phyloP scores from a whole-genome alignment of 768 basidiomycete genomes.

The Lactifluus hygrophoroides region DNA sequence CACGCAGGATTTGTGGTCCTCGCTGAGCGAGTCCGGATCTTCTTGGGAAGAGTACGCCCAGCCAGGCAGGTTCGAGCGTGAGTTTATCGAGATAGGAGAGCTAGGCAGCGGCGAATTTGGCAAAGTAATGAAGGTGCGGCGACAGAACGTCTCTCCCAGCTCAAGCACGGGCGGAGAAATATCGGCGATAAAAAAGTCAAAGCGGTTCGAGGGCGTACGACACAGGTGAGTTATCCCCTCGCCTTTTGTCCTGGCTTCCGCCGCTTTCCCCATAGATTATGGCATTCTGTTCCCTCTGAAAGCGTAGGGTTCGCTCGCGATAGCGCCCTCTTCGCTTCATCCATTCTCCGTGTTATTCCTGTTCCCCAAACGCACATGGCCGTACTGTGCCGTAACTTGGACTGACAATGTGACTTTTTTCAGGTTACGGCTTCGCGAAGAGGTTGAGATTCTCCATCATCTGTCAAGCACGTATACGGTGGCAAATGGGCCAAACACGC shows the following conservation, averaged over 20 bases:
- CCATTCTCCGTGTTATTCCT: background rate
- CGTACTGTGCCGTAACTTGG: background rate
- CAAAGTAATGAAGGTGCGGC: conserved; percentile 76
- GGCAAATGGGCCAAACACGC: conserved; percentile 27
- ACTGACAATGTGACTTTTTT: background rate
- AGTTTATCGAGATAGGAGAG: conserved; percentile 72
- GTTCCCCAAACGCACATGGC: background rate
- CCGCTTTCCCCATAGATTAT: background rate
- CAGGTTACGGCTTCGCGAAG: conserved; percentile 83
- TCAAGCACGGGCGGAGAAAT: conserved; percentile 28
- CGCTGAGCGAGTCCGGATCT: background rate
- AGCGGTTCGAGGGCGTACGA: conserved; percentile 82
- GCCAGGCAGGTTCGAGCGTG: conserved; percentile 64
- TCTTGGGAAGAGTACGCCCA: conserved; percentile 35
- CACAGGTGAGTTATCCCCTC: conserved; percentile 58
- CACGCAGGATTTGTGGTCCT: background rate
- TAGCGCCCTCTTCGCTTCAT: background rate
- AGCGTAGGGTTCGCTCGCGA: background rate
- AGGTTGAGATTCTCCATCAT: conserved; percentile 85
- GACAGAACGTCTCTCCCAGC: conserved; percentile 42
- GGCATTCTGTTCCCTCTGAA: background rate
- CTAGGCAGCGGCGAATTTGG: conserved; percentile 93
- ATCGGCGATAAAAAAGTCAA: conserved; percentile 91
- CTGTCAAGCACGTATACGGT: conserved; percentile 36
- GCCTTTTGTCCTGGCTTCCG: background rate